Evolutionary conservation across 1,284 basidiomycete genomes (phyloP).

Genomic region (Rugiboletus extremiorientalis): DNA sequence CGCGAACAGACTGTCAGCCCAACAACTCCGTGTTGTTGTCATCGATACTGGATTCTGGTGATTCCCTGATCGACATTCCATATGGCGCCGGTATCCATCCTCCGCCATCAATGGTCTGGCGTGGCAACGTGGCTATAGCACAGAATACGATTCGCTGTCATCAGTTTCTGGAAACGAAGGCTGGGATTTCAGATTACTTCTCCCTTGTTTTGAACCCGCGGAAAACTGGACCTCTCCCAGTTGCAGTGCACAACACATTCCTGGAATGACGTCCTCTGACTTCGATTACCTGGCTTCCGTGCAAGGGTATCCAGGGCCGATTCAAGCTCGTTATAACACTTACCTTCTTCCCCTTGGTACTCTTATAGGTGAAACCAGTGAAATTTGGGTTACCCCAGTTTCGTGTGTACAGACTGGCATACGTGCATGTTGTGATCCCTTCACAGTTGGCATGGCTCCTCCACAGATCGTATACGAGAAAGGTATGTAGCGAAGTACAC

Average conservation of each 20-base stretch:
- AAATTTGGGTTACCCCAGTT: background rate
- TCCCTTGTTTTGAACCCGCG: conserved; percentile 2
- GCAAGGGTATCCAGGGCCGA: background rate
- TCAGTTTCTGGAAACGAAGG: conserved; percentile 2
- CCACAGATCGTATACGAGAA: conserved; percentile 7
- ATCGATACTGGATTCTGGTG: conserved; percentile 2
- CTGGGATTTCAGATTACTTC: background rate
- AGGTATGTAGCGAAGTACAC: background rate
- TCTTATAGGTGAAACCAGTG: background rate
- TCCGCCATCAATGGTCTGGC: background rate
- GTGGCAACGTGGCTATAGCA: background rate
- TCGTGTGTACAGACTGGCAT: background rate
- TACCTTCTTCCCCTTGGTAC: background rate
- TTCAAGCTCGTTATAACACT: background rate
- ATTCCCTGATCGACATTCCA: background rate
- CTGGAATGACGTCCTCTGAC: background rate
- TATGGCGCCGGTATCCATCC: background rate
- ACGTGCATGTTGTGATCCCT: background rate
- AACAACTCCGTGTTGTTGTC: background rate
- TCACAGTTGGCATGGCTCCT: background rate
- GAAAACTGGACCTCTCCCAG: conserved; percentile 1
- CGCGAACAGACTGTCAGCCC: background rate
- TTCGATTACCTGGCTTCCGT: background rate
- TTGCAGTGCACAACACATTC: background rate
- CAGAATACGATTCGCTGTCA: background rate